Percentiles rank a stretch among this genome's conserved stretches.
phyloP scores from a whole-genome alignment of 495 filamentous ascomycete species.

The Aspergillus sclerotiicarbonarius region DNA sequence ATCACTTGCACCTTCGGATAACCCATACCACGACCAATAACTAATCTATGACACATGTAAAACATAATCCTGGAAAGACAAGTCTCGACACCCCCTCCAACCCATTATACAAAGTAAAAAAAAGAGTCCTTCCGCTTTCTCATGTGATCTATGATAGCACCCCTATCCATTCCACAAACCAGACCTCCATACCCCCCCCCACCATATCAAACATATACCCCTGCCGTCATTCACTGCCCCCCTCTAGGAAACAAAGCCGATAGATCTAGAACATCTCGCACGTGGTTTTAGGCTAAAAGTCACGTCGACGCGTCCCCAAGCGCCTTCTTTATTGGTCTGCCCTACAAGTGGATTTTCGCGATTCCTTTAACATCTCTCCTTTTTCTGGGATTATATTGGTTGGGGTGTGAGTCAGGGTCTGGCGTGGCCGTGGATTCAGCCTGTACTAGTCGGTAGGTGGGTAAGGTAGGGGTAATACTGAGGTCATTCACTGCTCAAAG shows the following conservation, averaged over 20 bases:
- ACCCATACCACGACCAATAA: no score
- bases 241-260: background rate
- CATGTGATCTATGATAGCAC: background rate
- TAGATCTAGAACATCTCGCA: background rate
- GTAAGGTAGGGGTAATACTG: background rate
- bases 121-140: no score
- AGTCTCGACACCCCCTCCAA: no score
- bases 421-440: background rate
- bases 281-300: background rate
- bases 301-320: background rate
- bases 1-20: no score
- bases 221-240: background rate
- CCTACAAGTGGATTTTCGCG: slow-evolving; percentile 1
- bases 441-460: background rate
- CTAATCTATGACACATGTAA: no score
- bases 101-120: no score
- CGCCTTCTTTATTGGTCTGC: background rate
- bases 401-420: background rate
- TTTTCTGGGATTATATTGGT: background rate
- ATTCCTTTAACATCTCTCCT: background rate
- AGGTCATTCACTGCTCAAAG: slow-evolving; percentile 47
- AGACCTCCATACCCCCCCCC: background rate
- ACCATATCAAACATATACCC: background rate
- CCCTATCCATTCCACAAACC: background rate
- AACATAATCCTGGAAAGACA: no score